Percentiles rank a stretch among this genome's conserved stretches.
Conservation (phyloP, 2,329 filamentous ascomycete genomes). For the Oidium heveae region DNA sequence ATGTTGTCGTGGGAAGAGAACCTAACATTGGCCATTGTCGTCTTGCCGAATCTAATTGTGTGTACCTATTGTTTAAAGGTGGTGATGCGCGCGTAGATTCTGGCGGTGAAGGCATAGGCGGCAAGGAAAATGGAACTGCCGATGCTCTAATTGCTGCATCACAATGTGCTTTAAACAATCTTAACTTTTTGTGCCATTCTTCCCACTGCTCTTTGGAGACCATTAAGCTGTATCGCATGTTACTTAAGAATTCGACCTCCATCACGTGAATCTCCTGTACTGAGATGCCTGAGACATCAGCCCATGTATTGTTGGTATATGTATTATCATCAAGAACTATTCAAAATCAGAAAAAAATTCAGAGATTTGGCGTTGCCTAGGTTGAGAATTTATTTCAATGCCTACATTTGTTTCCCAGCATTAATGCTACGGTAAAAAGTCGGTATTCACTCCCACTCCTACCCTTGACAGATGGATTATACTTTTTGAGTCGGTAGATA, state of each 20-base stretch:
- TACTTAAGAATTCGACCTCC: conserved; percentile 98
- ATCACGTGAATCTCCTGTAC: conserved; percentile 94
- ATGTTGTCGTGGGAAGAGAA: background rate
- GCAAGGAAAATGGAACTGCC: conserved; percentile 6
- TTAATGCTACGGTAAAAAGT: conserved; percentile 76
- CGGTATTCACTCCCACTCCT: conserved; percentile 85
- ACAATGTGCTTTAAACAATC: conserved; percentile 52
- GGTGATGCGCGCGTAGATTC: conserved; percentile 18
- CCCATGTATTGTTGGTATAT: conserved; percentile 99
- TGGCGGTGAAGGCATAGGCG: conserved; percentile 16
- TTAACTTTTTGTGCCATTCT: conserved; percentile 61
- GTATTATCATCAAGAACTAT: conserved; percentile 88
- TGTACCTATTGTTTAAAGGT: conserved; percentile 17
- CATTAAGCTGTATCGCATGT: conserved; percentile 85
- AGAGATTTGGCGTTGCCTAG: background rate
- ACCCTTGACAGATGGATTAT: conserved; percentile 71
- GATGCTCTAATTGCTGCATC: conserved; percentile 10
- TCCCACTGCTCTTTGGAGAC: conserved; percentile 72
- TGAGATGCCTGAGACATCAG: conserved; percentile 82
- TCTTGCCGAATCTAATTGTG: background rate
- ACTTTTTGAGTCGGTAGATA: conserved; percentile 76
- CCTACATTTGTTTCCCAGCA: conserved; percentile 92
- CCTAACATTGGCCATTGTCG: background rate
- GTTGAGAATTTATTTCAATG: conserved; percentile 5
- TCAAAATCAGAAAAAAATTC: background rate